Percentiles rank a stretch among this genome's conserved stretches.
Evolutionary conservation across 75 land plant genomes (phyloP).

Genomic region (Azolla pinnata): DNA sequence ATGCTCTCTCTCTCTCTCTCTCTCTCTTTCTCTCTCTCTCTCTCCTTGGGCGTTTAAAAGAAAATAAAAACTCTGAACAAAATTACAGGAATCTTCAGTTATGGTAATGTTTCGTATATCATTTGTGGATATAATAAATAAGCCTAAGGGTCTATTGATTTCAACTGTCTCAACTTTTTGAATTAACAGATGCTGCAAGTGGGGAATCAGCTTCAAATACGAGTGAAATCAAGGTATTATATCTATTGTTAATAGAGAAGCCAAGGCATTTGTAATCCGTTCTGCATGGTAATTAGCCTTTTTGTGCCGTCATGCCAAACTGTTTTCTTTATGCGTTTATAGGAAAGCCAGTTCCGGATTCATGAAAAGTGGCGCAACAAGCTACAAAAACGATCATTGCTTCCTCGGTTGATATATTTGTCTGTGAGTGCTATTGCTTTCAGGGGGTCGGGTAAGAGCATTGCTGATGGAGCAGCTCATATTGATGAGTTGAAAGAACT

Average conservation of each 20-base stretch:
- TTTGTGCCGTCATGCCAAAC: neutral
- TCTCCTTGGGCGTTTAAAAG: neutral
- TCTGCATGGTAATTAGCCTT: neutral
- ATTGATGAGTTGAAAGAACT: slow-evolving; percentile 14
- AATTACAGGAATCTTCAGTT: too few species aligned
- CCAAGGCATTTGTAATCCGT: neutral
- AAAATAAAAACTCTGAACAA: too few species aligned
- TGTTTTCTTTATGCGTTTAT: slow-evolving; percentile 13
- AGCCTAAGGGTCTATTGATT: neutral
- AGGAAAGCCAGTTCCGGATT: slow-evolving; percentile 8
- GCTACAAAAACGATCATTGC: slow-evolving; percentile 15
- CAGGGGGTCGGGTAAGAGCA: slow-evolving; percentile 9
- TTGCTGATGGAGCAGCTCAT: neutral
- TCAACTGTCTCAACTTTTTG: neutral
- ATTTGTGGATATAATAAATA: neutral
- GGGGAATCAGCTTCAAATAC: too few species aligned
- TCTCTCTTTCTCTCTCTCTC: neutral
- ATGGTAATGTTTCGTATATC: neutral
- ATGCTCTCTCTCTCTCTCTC: neutral
- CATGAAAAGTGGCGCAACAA: slow-evolving; percentile 5
- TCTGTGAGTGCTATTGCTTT: slow-evolving; percentile 9
- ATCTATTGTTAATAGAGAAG: neutral
- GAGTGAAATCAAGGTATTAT: neutral
- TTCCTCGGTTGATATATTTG: slow-evolving; percentile 21
- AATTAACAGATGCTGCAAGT: neutral